These are phyloP conservation scores for Tulasnella sp. DNA, from an alignment of 768 basidiomycete genomes.

Conservation along the genomic window DNA sequence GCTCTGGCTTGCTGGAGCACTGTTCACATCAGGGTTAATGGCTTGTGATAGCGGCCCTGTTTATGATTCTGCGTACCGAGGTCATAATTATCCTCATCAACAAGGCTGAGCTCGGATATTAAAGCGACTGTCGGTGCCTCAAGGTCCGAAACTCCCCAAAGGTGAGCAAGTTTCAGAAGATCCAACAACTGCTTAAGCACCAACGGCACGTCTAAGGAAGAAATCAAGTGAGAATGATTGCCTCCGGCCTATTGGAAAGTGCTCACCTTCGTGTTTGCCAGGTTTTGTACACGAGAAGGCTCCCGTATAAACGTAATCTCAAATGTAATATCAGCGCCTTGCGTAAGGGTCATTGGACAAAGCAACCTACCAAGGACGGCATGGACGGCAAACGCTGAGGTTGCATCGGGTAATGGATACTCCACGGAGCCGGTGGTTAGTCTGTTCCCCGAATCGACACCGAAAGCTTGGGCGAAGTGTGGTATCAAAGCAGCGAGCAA, in stretches of 20 bases:
- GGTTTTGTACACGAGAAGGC: not conserved
- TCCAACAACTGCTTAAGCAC: not conserved
- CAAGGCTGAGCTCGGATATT: not conserved
- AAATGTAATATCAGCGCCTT: not conserved
- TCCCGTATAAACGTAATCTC: conserved; percentile 14
- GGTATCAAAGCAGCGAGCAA: conserved; percentile 16
- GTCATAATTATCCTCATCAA: not conserved
- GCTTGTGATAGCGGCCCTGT: not conserved
- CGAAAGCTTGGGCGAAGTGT: not conserved
- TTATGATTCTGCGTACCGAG: not conserved
- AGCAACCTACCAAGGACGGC: not conserved
- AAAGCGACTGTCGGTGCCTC: not conserved
- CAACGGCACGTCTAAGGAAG: not conserved
- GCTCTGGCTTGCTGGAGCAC: not conserved
- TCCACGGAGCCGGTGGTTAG: not conserved
- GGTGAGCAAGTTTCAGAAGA: not conserved
- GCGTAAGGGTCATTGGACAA: too few relatives aligned
- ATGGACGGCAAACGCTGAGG: not conserved
- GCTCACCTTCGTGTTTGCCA: not conserved
- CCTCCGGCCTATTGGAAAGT: not conserved
- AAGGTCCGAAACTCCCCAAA: not conserved
- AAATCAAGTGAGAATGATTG: not conserved
- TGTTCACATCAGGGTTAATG: not conserved
- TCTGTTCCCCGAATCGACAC: not conserved
- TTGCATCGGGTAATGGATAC: not conserved